These are phyloP conservation scores for Thalassiosira hispida DNA, from an alignment of 352 stramenopile genomes.

Conservation along the genomic window DNA sequence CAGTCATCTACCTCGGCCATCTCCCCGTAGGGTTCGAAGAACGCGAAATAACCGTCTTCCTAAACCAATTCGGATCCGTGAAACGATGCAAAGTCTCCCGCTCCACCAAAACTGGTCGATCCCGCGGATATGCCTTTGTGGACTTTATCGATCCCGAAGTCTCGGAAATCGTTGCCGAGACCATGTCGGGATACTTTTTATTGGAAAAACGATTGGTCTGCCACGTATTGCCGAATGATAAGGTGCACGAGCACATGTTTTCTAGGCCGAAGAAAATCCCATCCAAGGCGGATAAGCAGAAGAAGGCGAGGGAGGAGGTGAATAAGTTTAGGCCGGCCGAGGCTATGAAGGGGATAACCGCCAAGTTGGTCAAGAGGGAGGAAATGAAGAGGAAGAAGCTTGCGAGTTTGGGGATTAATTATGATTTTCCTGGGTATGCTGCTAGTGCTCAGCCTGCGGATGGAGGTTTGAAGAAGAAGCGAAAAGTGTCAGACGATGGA, in stretches of 20 bases:
- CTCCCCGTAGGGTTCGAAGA: slow-evolving; percentile 96
- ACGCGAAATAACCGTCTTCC: slow-evolving; percentile 93
- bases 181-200: slow-evolving; percentile 94
- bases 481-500: slow-evolving; percentile 42
- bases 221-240: slow-evolving; percentile 89
- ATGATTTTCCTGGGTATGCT: slow-evolving; percentile 84
- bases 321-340: slow-evolving; percentile 49
- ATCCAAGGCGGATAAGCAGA: slow-evolving; percentile 56
- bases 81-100: slow-evolving; percentile 91
- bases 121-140: slow-evolving; percentile 96
- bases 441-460: slow-evolving; percentile 17
- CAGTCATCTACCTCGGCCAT: slow-evolving; percentile 96
- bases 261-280: slow-evolving; percentile 44
- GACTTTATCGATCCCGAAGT: slow-evolving; percentile 94
- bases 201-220: slow-evolving; percentile 93
- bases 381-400: slow-evolving; percentile 78
- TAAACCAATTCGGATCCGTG: slow-evolving; percentile 95
- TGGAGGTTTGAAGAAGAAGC: slow-evolving; percentile 43
- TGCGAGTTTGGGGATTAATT: slow-evolving; percentile 80
- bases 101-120: slow-evolving; percentile 92
- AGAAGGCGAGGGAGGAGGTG: slow-evolving; percentile 33
- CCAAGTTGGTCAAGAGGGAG: slow-evolving; percentile 71
- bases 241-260: slow-evolving; percentile 85
- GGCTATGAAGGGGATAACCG: slow-evolving; percentile 73
- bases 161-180: slow-evolving; percentile 91